These are phyloP conservation scores for Phaeophleospora eucalypticola DNA, from an alignment of 2,329 filamentous ascomycete species.

Conservation along the genomic window DNA sequence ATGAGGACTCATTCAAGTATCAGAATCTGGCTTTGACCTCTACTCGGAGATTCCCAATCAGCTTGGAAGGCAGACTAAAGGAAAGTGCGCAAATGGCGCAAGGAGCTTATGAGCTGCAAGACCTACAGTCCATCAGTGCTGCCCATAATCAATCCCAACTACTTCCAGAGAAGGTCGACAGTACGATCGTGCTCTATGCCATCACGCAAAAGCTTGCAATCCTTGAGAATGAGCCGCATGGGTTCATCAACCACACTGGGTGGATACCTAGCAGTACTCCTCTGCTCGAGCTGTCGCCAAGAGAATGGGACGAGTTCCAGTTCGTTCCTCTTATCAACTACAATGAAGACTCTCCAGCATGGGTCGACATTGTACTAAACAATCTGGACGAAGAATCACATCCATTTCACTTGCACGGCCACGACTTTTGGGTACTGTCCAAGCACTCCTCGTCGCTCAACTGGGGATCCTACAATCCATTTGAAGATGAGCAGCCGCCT, in stretches of 20 bases:
- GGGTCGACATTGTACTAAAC: slow-evolving; percentile 49
- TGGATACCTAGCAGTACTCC: slow-evolving; percentile 38
- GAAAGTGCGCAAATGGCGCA: neutral
- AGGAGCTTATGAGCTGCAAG: slow-evolving; percentile 6
- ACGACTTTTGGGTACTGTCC: slow-evolving; percentile 29
- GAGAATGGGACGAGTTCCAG: slow-evolving; percentile 42
- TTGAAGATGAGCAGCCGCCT: slow-evolving; percentile 18
- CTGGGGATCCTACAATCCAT: slow-evolving; percentile 25
- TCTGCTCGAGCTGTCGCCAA: slow-evolving; percentile 34
- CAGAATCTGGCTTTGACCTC: slow-evolving; percentile 41
- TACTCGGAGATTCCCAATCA: slow-evolving; percentile 35
- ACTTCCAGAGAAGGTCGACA: slow-evolving; percentile 31
- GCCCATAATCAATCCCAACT: slow-evolving; percentile 17
- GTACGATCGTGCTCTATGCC: slow-evolving; percentile 45
- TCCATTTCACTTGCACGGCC: slow-evolving; percentile 45
- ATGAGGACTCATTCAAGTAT: slow-evolving; percentile 41
- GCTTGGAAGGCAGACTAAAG: slow-evolving; percentile 4
- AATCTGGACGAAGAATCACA: slow-evolving; percentile 50
- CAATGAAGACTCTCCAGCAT: slow-evolving; percentile 23
- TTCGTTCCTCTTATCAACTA: slow-evolving; percentile 34
- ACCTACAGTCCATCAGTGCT: slow-evolving; percentile 13
- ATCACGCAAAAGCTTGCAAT: slow-evolving; percentile 44
- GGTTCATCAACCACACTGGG: slow-evolving; percentile 48
- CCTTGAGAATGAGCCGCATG: slow-evolving; percentile 42
- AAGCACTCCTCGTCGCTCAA: slow-evolving; percentile 20